Evolutionary conservation across 2,329 filamentous ascomycete genomes (phyloP).

Genomic region (Myriosclerotinia duriaeana): DNA sequence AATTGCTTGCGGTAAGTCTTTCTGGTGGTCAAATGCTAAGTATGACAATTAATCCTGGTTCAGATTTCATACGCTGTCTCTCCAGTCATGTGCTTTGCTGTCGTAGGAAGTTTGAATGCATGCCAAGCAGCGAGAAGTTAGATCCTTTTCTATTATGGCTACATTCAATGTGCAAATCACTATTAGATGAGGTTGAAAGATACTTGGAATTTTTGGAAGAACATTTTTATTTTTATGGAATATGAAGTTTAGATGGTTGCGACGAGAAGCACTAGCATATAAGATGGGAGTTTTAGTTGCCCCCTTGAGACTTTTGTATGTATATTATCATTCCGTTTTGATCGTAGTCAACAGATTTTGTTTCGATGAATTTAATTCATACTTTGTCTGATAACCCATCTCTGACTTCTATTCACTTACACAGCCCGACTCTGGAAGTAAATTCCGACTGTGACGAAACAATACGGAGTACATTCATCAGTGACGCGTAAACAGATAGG

Average conservation of each 20-base stretch:
- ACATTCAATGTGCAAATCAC: background rate
- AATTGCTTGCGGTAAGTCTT: constrained; percentile 44
- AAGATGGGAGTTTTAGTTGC: too few relatives aligned
- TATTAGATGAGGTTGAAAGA: background rate
- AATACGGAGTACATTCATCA: too few relatives aligned
- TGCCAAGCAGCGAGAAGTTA: constrained; percentile 35
- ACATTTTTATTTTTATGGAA: background rate
- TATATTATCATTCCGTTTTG: too few relatives aligned
- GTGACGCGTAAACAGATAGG: too few relatives aligned
- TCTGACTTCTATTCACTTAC: too few relatives aligned
- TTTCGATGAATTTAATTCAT: too few relatives aligned
- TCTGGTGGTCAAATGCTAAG: too few relatives aligned
- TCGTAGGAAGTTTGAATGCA: constrained; percentile 42
- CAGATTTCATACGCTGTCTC: constrained; percentile 44
- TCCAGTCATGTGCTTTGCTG: constrained; percentile 43
- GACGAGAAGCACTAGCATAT: background rate
- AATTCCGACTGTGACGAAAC: too few relatives aligned
- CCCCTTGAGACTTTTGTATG: too few relatives aligned
- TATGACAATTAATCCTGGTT: background rate
- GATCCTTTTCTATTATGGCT: background rate
- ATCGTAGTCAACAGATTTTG: too few relatives aligned
- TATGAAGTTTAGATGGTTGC: background rate
- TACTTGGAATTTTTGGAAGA: background rate
- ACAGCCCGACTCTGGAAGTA: too few relatives aligned
- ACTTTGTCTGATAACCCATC: too few relatives aligned